A percentile compares a stretch with the other conserved stretches of the same genome.
These are phyloP conservation scores for Geotrichum bryndzae DNA, from an alignment of 1,139 yeast genomes.

Conservation along the genomic window DNA sequence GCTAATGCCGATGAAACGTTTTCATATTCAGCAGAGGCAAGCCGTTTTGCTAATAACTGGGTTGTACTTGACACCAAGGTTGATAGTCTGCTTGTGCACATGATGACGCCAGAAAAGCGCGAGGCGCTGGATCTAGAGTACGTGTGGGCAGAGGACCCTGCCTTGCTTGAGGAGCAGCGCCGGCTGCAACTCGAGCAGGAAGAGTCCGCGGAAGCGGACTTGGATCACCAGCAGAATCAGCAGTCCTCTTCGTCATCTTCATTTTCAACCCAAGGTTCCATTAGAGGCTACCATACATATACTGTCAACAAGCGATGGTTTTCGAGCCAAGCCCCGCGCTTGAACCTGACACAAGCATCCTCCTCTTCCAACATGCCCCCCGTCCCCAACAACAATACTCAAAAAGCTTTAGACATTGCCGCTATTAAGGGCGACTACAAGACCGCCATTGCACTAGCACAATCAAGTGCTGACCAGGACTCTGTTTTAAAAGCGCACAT, in stretches of 20 bases:
- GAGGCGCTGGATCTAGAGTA: slow-evolving; percentile 61
- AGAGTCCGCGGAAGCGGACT: slow-evolving; percentile 2
- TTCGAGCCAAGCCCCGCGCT: not conserved
- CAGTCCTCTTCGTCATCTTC: not conserved
- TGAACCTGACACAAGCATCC: not conserved
- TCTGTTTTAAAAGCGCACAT: slow-evolving; percentile 25
- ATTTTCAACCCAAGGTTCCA: slow-evolving; percentile 3
- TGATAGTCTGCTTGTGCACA: slow-evolving; percentile 61
- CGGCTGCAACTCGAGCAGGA: slow-evolving; percentile 9
- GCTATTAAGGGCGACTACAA: slow-evolving; percentile 10
- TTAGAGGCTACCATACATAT: slow-evolving; percentile 9
- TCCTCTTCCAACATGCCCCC: not conserved
- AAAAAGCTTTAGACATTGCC: not conserved
- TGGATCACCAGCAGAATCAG: not conserved
- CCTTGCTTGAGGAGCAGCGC: slow-evolving; percentile 25
- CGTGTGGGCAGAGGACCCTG: slow-evolving; percentile 47
- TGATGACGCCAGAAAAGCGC: slow-evolving; percentile 66
- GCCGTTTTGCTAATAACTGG: slow-evolving; percentile 57
- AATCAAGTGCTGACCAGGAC: not conserved
- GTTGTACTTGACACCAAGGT: slow-evolving; percentile 64
- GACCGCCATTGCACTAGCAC: slow-evolving; percentile 4
- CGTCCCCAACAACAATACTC: not conserved
- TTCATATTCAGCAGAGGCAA: slow-evolving; percentile 25
- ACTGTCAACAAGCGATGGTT: not conserved
- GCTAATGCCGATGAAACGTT: slow-evolving; percentile 22